Conservation (phyloP, 2,329 filamentous ascomycete genomes). For the Pleurostoma richardsiae region DNA sequence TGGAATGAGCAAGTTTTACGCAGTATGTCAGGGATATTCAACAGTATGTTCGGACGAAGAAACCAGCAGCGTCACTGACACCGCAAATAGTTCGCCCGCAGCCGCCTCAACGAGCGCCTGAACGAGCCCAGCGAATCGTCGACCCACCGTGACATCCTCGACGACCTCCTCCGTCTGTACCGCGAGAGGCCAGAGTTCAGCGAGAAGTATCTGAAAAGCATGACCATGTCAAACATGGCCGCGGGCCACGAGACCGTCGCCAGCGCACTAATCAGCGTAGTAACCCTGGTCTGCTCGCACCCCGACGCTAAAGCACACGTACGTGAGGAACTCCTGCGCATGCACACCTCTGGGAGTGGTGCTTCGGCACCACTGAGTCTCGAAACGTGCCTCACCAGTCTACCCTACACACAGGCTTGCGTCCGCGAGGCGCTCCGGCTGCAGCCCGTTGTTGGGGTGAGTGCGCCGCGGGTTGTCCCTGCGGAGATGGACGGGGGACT, state of each 20-base stretch:
- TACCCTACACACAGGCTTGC: slow-evolving; percentile 35
- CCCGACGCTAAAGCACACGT: slow-evolving; percentile 23
- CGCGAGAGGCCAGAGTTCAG: slow-evolving; percentile 38
- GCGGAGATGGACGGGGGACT: slow-evolving; percentile 16
- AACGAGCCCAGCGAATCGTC: too few relatives aligned
- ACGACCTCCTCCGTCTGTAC: slow-evolving; percentile 41
- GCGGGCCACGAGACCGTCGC: slow-evolving; percentile 51
- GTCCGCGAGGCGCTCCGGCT: slow-evolving; percentile 47
- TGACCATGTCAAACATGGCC: slow-evolving; percentile 51
- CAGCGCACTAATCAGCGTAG: slow-evolving; percentile 42
- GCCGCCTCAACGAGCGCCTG: too few relatives aligned
- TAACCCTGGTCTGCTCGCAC: slow-evolving; percentile 41
- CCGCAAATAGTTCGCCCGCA: too few relatives aligned
- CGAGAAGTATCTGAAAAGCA: slow-evolving; percentile 41
- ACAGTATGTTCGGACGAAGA: too few relatives aligned
- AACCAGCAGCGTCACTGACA: too few relatives aligned
- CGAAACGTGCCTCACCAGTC: neutral
- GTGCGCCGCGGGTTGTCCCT: slow-evolving; percentile 42
- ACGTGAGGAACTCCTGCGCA: slow-evolving; percentile 18
- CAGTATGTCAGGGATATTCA: neutral
- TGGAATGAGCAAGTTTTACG: neutral
- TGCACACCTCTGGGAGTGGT: neutral
- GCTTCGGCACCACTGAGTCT: neutral
- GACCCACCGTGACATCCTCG: slow-evolving; percentile 30
- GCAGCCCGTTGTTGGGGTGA: slow-evolving; percentile 46